phyloP scores from a whole-genome alignment of 2,329 filamentous ascomycete species.

The Penicillium palitans region DNA sequence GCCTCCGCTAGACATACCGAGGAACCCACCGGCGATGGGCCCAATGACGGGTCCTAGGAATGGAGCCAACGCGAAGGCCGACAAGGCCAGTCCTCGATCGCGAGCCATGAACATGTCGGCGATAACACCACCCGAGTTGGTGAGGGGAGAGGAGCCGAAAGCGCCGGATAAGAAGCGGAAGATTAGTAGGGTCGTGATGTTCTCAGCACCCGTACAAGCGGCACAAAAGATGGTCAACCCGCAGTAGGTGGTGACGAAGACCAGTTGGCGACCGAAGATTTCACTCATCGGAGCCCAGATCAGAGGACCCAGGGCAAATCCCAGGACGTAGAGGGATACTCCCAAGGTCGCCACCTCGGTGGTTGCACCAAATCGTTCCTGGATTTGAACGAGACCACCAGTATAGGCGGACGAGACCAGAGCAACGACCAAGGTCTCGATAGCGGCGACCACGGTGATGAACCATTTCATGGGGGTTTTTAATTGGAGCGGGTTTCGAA shows the following conservation, averaged over 20 bases:
- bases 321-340: slow-evolving; percentile 49
- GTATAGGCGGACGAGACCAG: slow-evolving; percentile 47
- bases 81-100: slow-evolving; percentile 59
- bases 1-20: slow-evolving; percentile 58
- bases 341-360: slow-evolving; percentile 44
- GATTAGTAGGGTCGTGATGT: slow-evolving; percentile 62
- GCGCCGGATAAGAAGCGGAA: slow-evolving; percentile 66
- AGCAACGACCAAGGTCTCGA: slow-evolving; percentile 45
- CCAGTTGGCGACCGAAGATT: slow-evolving; percentile 39
- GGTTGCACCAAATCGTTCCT: slow-evolving; percentile 36
- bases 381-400: slow-evolving; percentile 41
- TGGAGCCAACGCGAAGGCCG: slow-evolving; percentile 65
- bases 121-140: slow-evolving; percentile 63
- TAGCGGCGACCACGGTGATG: slow-evolving; percentile 40
- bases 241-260: slow-evolving; percentile 37
- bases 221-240: slow-evolving; percentile 62
- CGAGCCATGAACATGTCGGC: slow-evolving; percentile 60
- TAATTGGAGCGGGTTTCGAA: slow-evolving; percentile 45
- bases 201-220: slow-evolving; percentile 57
- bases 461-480: slow-evolving; percentile 40
- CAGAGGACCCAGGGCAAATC: slow-evolving; percentile 49
- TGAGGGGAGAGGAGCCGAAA: slow-evolving; percentile 63
- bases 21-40: slow-evolving; percentile 67
- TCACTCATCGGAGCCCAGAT: slow-evolving; percentile 47
- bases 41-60: slow-evolving; percentile 66